Base-by-base conservation (phyloP, 306 rosid genomes). In the Prinsepia uniflora region DNA sequence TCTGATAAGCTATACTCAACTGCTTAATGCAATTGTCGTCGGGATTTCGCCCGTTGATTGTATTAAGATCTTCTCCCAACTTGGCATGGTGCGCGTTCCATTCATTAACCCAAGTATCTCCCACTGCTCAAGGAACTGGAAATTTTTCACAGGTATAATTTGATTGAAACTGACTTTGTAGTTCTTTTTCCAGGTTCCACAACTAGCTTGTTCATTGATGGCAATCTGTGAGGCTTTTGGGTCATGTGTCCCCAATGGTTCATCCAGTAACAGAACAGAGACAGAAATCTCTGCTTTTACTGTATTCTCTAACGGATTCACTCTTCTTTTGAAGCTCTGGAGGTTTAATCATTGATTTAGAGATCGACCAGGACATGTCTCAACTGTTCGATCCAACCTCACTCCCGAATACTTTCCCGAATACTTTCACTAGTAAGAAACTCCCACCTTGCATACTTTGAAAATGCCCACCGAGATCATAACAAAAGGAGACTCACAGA, bases 201-300 rank as follows among this genome's bases (percentile, higher is more conserved):
- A 94, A 72, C 97, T 94, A 56, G 97, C 94, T 30, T 94, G 98
- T 78, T 90, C 96, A 12, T 74, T 94, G 83, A 94, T 94, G 98
- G 95, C 98, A 65, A 90, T 94, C 78, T 94, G 98, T 73, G 98
- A 94, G 84, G 89, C 84, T 78, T 94, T 90, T 65, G 98, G 98
- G 62, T 94, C 98, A 65, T 94, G 97, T 78, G 81, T 85, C 66
- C 95, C 96, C 1, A 81, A 86, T 75, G 76, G 77, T 76, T 81
- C 91, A 11, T 83, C 95, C 89, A 79, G 60, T 8, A 76, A 81
- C 43, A 66, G 86, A 76, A 67, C 90, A 17, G 92, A 94, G 78
- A 93, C 89, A 70, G 92, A 90, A 81, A 83, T 85, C 59, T 90
- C 90, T 66, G 89, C 90, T 18, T 92, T 88, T 88, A 91, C 94